A percentile compares a stretch with the other conserved stretches of the same genome.
Conservation (phyloP, 352 stramenopile species). For the Globisporangium recalcitrans region DNA sequence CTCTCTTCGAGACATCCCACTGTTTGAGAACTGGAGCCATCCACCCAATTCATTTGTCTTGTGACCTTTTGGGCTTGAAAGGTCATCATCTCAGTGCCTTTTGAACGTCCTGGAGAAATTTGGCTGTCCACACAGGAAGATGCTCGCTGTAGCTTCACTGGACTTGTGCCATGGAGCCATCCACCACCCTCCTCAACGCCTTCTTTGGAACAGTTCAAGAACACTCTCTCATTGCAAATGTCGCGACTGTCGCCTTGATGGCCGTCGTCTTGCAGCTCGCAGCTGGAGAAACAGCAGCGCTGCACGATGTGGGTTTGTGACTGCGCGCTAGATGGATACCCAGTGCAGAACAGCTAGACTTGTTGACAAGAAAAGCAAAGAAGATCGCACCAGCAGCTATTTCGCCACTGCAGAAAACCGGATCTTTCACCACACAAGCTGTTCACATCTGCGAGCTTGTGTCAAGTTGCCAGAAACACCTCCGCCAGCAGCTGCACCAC, state of each 20-base stretch:
- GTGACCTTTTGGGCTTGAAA: neutral
- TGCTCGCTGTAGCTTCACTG: neutral
- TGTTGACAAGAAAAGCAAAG: neutral
- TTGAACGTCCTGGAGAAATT: neutral
- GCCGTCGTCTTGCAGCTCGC: neutral
- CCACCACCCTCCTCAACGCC: too few relatives aligned
- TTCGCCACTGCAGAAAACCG: neutral
- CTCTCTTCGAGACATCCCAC: neutral
- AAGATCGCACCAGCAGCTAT: neutral
- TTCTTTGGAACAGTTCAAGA: neutral
- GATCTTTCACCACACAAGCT: slow-evolving; percentile 1
- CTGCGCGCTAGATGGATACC: neutral
- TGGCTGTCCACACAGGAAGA: neutral
- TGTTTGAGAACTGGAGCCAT: slow-evolving; percentile 5
- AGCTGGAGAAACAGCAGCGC: neutral
- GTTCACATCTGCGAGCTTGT: too few relatives aligned
- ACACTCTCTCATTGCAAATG: neutral
- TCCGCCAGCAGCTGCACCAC: neutral
- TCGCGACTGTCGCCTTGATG: neutral
- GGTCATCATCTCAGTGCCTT: neutral
- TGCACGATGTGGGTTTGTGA: neutral
- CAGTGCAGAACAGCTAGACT: too few relatives aligned
- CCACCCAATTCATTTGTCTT: neutral
- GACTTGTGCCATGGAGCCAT: neutral
- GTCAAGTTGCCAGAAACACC: too few relatives aligned